These are phyloP conservation scores for Lignosus rhinocerotis DNA, from an alignment of 1,284 basidiomycete genomes.

Conservation along the genomic window DNA sequence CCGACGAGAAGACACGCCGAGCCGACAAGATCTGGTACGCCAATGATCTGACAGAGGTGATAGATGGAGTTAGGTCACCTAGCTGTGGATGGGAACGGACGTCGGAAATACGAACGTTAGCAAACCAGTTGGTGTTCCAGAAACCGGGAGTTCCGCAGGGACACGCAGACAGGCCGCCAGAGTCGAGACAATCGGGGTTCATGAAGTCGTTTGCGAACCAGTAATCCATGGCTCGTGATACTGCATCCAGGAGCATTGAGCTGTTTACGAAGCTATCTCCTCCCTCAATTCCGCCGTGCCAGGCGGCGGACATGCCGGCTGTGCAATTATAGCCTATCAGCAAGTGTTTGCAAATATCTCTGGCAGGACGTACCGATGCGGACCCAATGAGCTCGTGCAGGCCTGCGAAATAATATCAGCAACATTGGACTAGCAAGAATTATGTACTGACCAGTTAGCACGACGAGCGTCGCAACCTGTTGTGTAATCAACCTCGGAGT, in stretches of 20 bases:
- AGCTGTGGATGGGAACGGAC: neutral
- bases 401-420: conserved; percentile 28
- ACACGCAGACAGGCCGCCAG: conserved; percentile 47
- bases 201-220: conserved; percentile 68
- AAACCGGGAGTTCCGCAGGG: conserved; percentile 58
- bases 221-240: conserved; percentile 56
- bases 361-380: conserved; percentile 48
- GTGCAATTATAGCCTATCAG: neutral
- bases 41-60: conserved; percentile 46
- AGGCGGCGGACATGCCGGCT: conserved; percentile 53
- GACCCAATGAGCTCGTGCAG: conserved; percentile 61
- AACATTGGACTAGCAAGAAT: neutral
- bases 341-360: no score
- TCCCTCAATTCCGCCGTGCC: conserved; percentile 49
- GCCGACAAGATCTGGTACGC: conserved; percentile 55
- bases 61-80: neutral
- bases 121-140: conserved; percentile 75
- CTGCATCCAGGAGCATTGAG: conserved; percentile 39
- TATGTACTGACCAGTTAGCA: conserved; percentile 56
- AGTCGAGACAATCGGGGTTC: conserved; percentile 45
- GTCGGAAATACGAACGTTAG: conserved; percentile 31
- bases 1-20: conserved; percentile 60
- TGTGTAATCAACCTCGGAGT: conserved; percentile 54
- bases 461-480: conserved; percentile 57
- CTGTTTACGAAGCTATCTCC: conserved; percentile 41